Evolutionary conservation across 306 rosid species (phyloP), one percentile per base, ranked within the genome.

Genomic region (Corylus americana): DNA sequence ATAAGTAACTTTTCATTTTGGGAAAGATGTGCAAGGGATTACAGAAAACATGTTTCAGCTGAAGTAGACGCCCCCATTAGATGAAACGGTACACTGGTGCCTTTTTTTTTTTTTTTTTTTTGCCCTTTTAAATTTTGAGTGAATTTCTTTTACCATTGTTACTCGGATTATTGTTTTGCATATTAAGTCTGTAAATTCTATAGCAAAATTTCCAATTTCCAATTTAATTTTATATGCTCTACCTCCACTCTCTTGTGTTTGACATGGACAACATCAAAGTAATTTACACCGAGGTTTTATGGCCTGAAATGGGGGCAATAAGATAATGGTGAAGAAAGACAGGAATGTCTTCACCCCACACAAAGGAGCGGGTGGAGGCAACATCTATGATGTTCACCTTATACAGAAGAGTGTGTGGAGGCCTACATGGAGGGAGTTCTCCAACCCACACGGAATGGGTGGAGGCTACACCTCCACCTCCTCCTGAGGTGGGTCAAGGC

Each of bases 151-250:
- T 80, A 57, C 73, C 83, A 85, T 81, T 85, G 79, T 80, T 77
- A 78, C 74, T 54, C 55, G 76, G 76, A 74, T 54, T 31, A 68
- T 74, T 70, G 80, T 79, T 64, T 75, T 49, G 63, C 80, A 54
- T 77, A 83, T 84, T 77, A 57, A 77, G 70, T 80, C 82, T 80
- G 91, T 85, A 85, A 81, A 85, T 85, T 78, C 82, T 70, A 85
- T 85, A 85, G 87, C 77, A 55, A 77, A 16, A 67, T 58, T 77
- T 76, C 72, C 79, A 16, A 67, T 58, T 77, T 76, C 72, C 79
- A 39, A 77, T 50, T 58, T 73, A 72, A 67, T 59, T 37, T 42
- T 73, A 9, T 55, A 62, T 42, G 29, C 29, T 67, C 51, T 7
- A 2, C 2, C 6, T 59, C 29, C 12, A 16, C 10, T 13, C 66